Base-by-base conservation (phyloP, 75 land plant species). In the Pinus tabuliformis region DNA sequence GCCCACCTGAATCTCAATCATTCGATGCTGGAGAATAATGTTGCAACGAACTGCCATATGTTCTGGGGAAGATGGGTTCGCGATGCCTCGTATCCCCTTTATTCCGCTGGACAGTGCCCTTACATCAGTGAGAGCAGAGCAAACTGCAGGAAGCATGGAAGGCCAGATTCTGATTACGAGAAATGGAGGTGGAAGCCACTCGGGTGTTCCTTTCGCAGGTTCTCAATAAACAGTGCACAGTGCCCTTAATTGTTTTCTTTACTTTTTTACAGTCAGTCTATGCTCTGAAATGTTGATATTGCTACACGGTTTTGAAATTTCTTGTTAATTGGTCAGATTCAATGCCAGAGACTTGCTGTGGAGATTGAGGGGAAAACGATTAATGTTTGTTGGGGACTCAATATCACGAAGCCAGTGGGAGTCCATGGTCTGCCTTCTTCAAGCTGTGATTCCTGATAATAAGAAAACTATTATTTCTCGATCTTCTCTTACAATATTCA, bases 371-470 rank as follows among this genome's bases (percentile, higher is more conserved):
- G 87, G 89, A 49, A 84, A 86, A 75, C 63, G 85, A 18, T 15
- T 88, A 54, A 81, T 86, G 59, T 88, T 79, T 62, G 90, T 91
- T 9, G 95, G 95, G 0, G 95, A 92, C 64, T 92, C 95, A 14
- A 36, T 92, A 17, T 85, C 91, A 33, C 74, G 80, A 9, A 86
- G 91, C 62, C 80, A 86, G n/a, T 90, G 90, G 90, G 81, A 86
- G 59, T 92, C 95, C 16, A 77, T 92, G 70, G 74, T 81, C 49
- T 92, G 95, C 83, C 82, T 92, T 83, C 72, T 92, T 3, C 83
- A 86, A 22, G 74, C 84, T 49, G 78, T 73, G 3, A 83, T 87
- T 60, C 78, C 89, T 1, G 54, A 82, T 2, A 26, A 76, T 12
- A 78, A 22, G 15, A 60, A 8, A 72, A 59, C 56, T 68, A 62